phyloP scores from a whole-genome alignment of 306 rosid genomes.

The Gastrolobium villosum region DNA sequence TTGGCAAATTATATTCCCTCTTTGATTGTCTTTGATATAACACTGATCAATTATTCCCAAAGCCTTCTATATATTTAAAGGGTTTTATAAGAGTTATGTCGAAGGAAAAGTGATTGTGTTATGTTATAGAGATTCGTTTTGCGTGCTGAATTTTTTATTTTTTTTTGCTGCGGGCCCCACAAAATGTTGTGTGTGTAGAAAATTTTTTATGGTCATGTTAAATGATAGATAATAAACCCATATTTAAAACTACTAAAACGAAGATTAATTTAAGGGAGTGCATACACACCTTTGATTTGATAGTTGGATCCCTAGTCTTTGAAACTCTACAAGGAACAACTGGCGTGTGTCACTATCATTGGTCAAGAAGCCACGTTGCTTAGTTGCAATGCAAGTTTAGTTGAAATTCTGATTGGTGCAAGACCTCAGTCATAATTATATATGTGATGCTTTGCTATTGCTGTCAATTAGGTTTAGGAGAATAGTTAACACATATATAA shows the following conservation, averaged over 20 bases:
- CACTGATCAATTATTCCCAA: conserved; percentile 1
- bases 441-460: not conserved
- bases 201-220: too few relatives aligned
- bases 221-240: too few relatives aligned
- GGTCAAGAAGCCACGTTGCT: not conserved
- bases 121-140: too few relatives aligned
- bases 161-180: too few relatives aligned
- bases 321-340: not conserved
- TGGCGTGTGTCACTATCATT: not conserved
- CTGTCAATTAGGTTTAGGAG: not conserved
- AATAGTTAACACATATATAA: not conserved
- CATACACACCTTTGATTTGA: conserved; percentile 28
- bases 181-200: too few relatives aligned
- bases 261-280: not conserved
- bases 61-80: not conserved
- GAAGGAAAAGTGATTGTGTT: too few relatives aligned
- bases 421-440: not conserved
- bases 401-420: not conserved
- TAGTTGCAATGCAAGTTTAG: not conserved
- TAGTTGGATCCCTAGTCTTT: not conserved
- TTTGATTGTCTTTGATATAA: conserved; percentile 2
- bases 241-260: not conserved
- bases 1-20: not conserved
- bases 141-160: too few relatives aligned
- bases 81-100: too few relatives aligned